Conservation (phyloP, 2,329 filamentous ascomycete species). For the Ceratocystis diversiconidia region DNA sequence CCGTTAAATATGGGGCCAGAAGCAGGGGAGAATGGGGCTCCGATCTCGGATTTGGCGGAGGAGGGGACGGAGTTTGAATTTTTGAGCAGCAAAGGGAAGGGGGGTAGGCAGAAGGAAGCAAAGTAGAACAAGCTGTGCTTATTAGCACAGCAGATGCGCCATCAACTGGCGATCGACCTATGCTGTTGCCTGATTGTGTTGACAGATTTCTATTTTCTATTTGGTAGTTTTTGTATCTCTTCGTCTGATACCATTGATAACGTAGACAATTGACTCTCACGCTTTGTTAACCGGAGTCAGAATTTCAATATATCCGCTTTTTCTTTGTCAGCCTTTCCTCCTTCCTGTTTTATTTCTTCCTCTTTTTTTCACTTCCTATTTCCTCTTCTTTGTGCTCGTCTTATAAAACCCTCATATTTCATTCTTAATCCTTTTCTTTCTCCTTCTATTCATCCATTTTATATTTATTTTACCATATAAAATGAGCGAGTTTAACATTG, state of each 20-base stretch:
- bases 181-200: neutral
- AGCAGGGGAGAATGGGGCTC: neutral
- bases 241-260: neutral
- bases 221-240: neutral
- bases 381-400: neutral
- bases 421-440: neutral
- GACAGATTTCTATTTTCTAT: neutral
- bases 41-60: neutral
- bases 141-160: too few relatives aligned
- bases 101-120: too few relatives aligned
- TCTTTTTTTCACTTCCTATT: neutral
- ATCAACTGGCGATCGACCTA: too few relatives aligned
- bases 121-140: too few relatives aligned
- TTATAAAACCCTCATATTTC: too few relatives aligned
- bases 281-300: neutral
- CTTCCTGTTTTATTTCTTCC: neutral
- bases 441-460: neutral
- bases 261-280: too few relatives aligned
- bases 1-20: neutral
- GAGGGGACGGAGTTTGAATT: neutral
- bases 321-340: constrained; percentile 23
- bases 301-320: constrained; percentile 5
- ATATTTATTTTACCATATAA: constrained; percentile 20
- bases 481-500: constrained; percentile 63
- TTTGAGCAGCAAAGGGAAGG: neutral